Evolutionary conservation across 352 stramenopile species (phyloP), one percentile per base, ranked within the genome.

Genomic region (Pythium oligandrum): DNA sequence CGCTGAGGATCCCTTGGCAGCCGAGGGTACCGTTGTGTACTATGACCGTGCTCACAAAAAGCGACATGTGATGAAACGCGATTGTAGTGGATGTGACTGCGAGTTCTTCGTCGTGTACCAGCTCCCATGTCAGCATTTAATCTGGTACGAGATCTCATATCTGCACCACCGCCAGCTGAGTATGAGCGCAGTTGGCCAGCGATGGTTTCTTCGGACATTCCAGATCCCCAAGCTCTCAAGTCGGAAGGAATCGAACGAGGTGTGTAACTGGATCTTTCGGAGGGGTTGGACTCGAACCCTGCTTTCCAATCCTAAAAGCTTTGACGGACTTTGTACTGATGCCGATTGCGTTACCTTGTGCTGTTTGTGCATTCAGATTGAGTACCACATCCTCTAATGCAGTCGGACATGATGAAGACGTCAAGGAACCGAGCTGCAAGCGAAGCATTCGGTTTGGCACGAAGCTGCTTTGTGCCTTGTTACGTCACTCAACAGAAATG

Each of bases 171-270:
- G 83, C 56, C 78, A 87, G 44, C 45, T 89, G 39, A 86, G 71
- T 34, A 68, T 89, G 72, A 73, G 57, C 30, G 75, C 78, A 0
- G 75, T 87, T 7, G 73, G 70, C 9, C 60, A 63, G 48, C 71
- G 78, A 12, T 89, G 78, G 78, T 83, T 87, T 54, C 59, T 89
- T 40, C 75, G 78, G 30, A 84, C 78, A 10, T 89, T 87, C 63
- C 78, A 86, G 52, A 63, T 66, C 31, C 75, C 75, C 17, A 86
- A 83, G 56, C 61, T 89, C 44, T 55, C 53, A 32, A 77, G 62
- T 31, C 67, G 78, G 35, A 74, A 74, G 56, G 75, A 87, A 58
- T 87, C 78, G 6, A 89, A 89, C 55, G 78, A 89, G 73, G 73
- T 83, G 45, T 30, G 72, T 54, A 3, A 46, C 17, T 17, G 8